Percentiles rank a stretch among this genome's conserved stretches.
phyloP scores from a whole-genome alignment of 106 monocot genomes.

The Gastrodia elata region DNA sequence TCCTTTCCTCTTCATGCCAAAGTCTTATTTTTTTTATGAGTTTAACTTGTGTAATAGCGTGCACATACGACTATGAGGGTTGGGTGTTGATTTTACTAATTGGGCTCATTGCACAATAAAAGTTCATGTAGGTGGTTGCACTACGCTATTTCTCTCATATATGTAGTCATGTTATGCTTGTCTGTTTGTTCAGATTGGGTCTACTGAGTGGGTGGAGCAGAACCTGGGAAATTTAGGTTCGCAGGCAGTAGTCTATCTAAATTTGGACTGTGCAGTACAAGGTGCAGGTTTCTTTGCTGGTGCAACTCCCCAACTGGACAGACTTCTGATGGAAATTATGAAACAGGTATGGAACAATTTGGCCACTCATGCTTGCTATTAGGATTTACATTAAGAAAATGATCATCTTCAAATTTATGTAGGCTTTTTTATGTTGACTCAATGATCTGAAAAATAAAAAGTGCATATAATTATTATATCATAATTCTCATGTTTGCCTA shows the following conservation, averaged over 20 bases:
- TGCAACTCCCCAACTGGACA: constrained; percentile 78
- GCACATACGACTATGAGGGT: background rate
- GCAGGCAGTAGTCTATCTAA: constrained; percentile 77
- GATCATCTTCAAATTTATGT: background rate
- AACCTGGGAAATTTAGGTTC: constrained; percentile 47
- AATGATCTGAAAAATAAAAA: background rate
- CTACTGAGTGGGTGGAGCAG: constrained; percentile 95
- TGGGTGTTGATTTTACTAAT: background rate
- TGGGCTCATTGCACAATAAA: background rate
- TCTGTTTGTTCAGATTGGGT: constrained; percentile 67
- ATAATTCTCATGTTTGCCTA: background rate
- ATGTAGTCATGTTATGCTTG: background rate
- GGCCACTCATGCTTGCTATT: background rate
- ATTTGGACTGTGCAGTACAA: constrained; percentile 90
- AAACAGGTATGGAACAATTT: constrained; percentile 39
- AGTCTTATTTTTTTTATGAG: background rate
- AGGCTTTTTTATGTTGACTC: background rate
- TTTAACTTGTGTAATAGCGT: background rate
- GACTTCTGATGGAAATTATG: constrained; percentile 58
- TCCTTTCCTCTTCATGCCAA: too few species aligned
- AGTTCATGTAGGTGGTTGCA: background rate
- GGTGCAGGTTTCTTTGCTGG: constrained; percentile 71
- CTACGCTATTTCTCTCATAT: background rate
- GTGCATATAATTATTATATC: background rate
- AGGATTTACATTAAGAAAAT: constrained; percentile 1